Percentiles rank a stretch among this genome's conserved stretches.
Conservation (phyloP, 495 filamentous ascomycete species). For the Aspergillus taichungensis region DNA sequence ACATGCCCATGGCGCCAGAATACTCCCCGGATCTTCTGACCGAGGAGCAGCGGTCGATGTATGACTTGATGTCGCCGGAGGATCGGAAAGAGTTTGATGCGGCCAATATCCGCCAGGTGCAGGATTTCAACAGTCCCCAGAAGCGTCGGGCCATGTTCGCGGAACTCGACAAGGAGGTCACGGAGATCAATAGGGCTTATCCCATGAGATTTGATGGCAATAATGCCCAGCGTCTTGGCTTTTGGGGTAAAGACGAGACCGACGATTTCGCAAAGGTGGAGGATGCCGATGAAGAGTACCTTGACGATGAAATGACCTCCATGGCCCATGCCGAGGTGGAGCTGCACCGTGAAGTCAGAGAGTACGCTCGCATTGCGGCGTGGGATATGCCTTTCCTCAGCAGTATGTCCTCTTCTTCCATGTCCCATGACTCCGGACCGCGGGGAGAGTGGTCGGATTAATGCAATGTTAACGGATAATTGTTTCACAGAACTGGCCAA, state of each 20-base stretch:
- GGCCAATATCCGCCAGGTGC: conserved; percentile 26
- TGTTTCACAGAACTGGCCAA: conserved; percentile 55
- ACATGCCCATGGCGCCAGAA: conserved; percentile 24
- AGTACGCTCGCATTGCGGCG: conserved; percentile 77
- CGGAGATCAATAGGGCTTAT: conserved; percentile 24
- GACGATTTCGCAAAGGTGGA: conserved; percentile 42
- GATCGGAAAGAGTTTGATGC: conserved; percentile 37
- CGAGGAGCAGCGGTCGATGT: conserved; percentile 36
- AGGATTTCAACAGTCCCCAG: conserved; percentile 30
- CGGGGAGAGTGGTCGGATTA: no score
- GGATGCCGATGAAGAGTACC: conserved; percentile 55
- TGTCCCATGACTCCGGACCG: not conserved
- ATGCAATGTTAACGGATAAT: no score
- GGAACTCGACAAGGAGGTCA: conserved; percentile 23
- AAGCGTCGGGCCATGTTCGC: conserved; percentile 23
- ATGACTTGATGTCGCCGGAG: conserved; percentile 39
- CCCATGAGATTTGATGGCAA: conserved; percentile 29
- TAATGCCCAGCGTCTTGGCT: conserved; percentile 22
- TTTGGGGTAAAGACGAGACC: conserved; percentile 48
- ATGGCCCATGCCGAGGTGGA: conserved; percentile 81
- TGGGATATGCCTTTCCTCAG: conserved; percentile 95
- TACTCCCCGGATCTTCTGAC: conserved; percentile 34
- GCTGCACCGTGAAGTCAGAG: conserved; percentile 77
- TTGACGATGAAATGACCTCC: conserved; percentile 74
- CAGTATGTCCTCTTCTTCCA: conserved; percentile 45